Evolutionary conservation across 371 early-diverging fungal genomes (phyloP).

Genomic region (Neoconidiobolus thromboides): DNA sequence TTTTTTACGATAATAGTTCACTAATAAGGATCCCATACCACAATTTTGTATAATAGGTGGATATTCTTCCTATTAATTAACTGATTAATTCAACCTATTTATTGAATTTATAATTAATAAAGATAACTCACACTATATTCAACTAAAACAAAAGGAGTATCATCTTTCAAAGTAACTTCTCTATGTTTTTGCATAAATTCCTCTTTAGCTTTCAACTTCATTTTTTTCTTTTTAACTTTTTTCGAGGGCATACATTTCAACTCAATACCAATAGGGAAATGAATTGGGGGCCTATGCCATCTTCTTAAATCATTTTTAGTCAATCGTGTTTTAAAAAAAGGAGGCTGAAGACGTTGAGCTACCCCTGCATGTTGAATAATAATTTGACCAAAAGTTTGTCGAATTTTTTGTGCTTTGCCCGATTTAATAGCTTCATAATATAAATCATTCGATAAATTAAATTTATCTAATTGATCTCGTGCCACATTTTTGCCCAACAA

Average conservation of each 20-base stretch:
- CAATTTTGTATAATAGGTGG: constrained; percentile 90
- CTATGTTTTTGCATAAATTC: constrained; percentile 67
- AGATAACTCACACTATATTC: constrained; percentile 67
- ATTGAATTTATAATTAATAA: neutral
- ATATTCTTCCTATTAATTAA: constrained; percentile 62
- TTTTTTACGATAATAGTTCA: constrained; percentile 93
- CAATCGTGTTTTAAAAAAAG: constrained; percentile 74
- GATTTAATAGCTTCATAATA: constrained; percentile 65
- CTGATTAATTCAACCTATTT: neutral
- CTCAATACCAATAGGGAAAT: constrained; percentile 28
- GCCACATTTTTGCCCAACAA: constrained; percentile 20
- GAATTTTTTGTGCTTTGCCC: constrained; percentile 52
- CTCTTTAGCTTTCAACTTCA: constrained; percentile 43
- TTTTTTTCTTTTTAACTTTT: constrained; percentile 56
- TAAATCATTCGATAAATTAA: constrained; percentile 92
- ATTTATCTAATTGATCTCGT: constrained; percentile 45
- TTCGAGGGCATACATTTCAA: constrained; percentile 50
- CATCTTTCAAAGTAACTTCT: constrained; percentile 84
- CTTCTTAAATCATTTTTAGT: constrained; percentile 75
- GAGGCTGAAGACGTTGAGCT: constrained; percentile 71
- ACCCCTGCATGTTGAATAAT: constrained; percentile 88
- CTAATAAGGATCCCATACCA: constrained; percentile 94
- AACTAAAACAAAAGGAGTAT: constrained; percentile 61
- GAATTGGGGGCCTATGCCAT: constrained; percentile 83
- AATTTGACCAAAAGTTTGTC: constrained; percentile 79